phyloP scores from a whole-genome alignment of 1,139 yeast genomes.

The Starmera stellimalicola region DNA sequence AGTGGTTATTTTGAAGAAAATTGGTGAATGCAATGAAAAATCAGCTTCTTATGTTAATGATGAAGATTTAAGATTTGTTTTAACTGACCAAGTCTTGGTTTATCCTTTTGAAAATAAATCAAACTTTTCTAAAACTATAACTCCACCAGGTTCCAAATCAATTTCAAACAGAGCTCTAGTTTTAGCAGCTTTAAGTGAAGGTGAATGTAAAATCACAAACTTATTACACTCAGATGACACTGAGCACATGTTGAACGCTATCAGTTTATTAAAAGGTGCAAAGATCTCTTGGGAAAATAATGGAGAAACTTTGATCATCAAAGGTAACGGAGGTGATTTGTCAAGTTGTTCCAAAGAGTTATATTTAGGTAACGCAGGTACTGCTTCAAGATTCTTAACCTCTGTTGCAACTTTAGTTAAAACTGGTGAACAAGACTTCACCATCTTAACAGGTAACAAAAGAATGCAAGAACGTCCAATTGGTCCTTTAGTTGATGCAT shows the following conservation, averaged over 20 bases:
- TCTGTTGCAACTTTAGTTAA: slow-evolving; percentile 80
- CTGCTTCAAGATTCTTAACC: slow-evolving; percentile 91
- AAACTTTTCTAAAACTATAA: slow-evolving; percentile 27
- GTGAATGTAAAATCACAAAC: slow-evolving; percentile 75
- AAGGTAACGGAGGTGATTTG: slow-evolving; percentile 76
- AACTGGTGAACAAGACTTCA: slow-evolving; percentile 31
- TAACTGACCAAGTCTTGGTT: slow-evolving; percentile 78
- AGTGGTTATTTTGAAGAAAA: slow-evolving; percentile 71
- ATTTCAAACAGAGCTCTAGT: slow-evolving; percentile 92
- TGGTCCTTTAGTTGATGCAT: slow-evolving; percentile 92
- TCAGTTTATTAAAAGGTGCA: slow-evolving; percentile 73
- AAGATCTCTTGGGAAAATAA: slow-evolving; percentile 70
- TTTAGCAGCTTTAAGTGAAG: slow-evolving; percentile 84
- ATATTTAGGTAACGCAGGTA: slow-evolving; percentile 95
- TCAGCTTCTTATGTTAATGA: slow-evolving; percentile 81
- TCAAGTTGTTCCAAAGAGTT: slow-evolving; percentile 53
- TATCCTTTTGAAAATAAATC: slow-evolving; percentile 40
- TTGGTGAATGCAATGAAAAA: slow-evolving; percentile 84
- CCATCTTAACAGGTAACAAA: slow-evolving; percentile 82
- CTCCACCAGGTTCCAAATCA: slow-evolving; percentile 96
- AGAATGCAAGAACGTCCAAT: slow-evolving; percentile 98
- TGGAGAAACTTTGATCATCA: slow-evolving; percentile 78
- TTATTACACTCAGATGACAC: slow-evolving; percentile 93
- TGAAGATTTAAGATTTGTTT: slow-evolving; percentile 67
- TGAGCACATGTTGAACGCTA: slow-evolving; percentile 88